phyloP scores from a whole-genome alignment of 2,329 filamentous ascomycete species.

The Diaporthe velutina region DNA sequence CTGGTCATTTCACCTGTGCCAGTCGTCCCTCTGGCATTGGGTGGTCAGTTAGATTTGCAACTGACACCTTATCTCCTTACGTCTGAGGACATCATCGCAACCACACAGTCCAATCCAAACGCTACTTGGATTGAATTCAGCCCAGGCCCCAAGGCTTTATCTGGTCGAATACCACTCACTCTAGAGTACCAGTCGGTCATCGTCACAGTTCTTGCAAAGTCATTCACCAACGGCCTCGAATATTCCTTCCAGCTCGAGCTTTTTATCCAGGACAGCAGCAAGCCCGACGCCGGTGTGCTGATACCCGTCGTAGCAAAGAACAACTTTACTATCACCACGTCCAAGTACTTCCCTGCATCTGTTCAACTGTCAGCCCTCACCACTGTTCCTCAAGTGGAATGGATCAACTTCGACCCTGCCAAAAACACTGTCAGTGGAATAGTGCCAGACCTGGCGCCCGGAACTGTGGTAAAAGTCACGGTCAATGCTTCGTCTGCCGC shows the following conservation, averaged over 20 bases:
- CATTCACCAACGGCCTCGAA: background rate
- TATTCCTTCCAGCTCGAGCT: constrained; percentile 19
- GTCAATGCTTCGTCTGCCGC: constrained; percentile 20
- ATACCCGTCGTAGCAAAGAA: constrained; percentile 14
- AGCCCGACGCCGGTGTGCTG: background rate
- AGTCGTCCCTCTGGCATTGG: background rate
- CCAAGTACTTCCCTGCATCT: constrained; percentile 9
- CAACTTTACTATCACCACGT: background rate
- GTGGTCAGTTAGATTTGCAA: background rate
- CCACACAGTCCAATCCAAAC: background rate
- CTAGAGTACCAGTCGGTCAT: background rate
- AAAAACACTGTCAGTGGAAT: background rate
- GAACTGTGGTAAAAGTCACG: background rate
- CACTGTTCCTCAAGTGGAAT: background rate
- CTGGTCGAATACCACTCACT: background rate
- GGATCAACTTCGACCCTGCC: background rate
- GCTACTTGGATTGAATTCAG: background rate
- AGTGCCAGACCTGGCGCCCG: background rate
- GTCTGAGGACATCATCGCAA: background rate
- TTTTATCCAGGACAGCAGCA: background rate
- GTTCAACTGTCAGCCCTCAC: constrained; percentile 3
- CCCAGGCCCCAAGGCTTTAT: background rate
- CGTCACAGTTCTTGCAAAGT: background rate
- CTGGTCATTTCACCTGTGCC: background rate
- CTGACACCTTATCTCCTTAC: background rate